Evolutionary conservation across 768 basidiomycete genomes (phyloP), one percentile per base, ranked within the genome.

Genomic region (Termitomyces sp.): DNA sequence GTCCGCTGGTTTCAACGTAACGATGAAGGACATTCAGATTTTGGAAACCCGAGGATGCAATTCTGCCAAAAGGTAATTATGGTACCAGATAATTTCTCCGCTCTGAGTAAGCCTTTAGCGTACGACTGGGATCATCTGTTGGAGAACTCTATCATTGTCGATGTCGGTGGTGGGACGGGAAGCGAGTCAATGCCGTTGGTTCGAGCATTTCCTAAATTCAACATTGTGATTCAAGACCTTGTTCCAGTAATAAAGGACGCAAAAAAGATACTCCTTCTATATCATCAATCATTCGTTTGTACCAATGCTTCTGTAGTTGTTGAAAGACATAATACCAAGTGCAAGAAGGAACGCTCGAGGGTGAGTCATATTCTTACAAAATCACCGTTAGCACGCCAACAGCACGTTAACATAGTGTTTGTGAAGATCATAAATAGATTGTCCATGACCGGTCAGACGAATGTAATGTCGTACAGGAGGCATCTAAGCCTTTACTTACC

Each of bases 111-210:
- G 34, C 9, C 3, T 21, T 21, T 21, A 59, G 58, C 53, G 1
- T 59, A 55, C 25, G 58, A 55, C 12, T 59, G 58, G 58, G 44
- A 37, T 11, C 29, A 38, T 4, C 43, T 59, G 48, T 48, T 21
- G 41, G 53, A 35, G 10, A 41, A 41, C 19, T 59, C 57, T 21
- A 27, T 65, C 9, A 37, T 72, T 31, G 70, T 72, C 10, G 71
- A 72, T 43, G 71, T 77, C 17, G 76, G 74, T 4, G 74, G 73
- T 11, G 70, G 71, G 29, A 42, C 71, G 10, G 75, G 75, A 2
- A 60, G 65, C 11, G 62, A 65, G 6, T 65, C 70, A 1, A 53
- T 75, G 8, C 54, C 59, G 7, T 42, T 77, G 19, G 59, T 64
- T 0, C 68, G 70, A 32, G 64, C 58, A 2, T 68, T 63, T 54